phyloP scores from a whole-genome alignment of 345 rosid genomes.

The Pistacia atlantica region DNA sequence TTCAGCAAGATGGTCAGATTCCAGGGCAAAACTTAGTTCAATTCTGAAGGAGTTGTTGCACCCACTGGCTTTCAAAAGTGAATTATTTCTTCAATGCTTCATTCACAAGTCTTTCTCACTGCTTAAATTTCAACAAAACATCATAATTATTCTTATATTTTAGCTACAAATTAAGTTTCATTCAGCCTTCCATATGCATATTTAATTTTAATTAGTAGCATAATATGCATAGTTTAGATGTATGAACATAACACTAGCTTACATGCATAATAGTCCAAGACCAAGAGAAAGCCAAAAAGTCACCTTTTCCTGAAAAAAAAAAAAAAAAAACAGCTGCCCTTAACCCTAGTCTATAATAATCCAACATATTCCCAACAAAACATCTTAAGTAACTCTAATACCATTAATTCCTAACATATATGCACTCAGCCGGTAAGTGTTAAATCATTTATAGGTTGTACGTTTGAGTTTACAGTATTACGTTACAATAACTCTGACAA shows the following conservation, averaged over 20 bases:
- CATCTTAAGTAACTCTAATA: no score
- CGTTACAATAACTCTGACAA: no score
- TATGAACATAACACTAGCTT: no score
- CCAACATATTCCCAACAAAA: background rate
- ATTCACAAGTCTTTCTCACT: slow-evolving; percentile 33
- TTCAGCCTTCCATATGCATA: no score
- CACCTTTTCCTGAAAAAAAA: slow-evolving; percentile 9
- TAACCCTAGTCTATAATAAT: background rate
- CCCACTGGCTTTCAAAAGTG: slow-evolving; percentile 48
- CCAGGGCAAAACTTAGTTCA: slow-evolving; percentile 31
- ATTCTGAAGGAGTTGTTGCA: slow-evolving; percentile 55
- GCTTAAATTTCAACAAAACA: slow-evolving; percentile 20
- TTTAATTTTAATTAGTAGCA: no score
- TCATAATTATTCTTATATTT: slow-evolving; percentile 2
- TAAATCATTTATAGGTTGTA: background rate
- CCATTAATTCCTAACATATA: background rate
- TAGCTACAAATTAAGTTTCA: background rate
- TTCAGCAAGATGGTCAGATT: slow-evolving; percentile 26
- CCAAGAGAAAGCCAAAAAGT: slow-evolving; percentile 19
- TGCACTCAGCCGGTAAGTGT: background rate
- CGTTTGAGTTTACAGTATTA: no score
- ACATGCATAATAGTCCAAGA: background rate
- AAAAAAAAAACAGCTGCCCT: background rate
- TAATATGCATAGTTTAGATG: no score
- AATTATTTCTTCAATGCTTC: slow-evolving; percentile 37